Evolutionary conservation across 208 protist species (phyloP).

Genomic region (Leptomonas seymouri): DNA sequence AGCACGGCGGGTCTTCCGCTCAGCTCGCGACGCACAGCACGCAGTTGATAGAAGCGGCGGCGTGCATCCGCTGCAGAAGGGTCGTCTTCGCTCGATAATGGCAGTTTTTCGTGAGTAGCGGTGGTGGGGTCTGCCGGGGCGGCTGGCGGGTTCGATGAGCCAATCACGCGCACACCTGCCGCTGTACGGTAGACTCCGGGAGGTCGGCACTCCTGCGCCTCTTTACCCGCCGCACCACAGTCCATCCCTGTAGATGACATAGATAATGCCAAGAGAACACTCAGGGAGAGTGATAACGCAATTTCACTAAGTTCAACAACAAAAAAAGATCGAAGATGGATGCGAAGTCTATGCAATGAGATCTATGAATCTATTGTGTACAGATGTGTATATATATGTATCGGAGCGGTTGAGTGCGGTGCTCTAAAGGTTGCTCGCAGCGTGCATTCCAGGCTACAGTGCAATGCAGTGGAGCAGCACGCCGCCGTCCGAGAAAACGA

Average conservation of each 20-base stretch:
- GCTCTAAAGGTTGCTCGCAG: too few species aligned
- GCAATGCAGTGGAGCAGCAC: too few species aligned
- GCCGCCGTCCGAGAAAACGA: too few species aligned
- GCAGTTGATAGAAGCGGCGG: constrained; percentile 28
- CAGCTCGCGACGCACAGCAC: constrained; percentile 25
- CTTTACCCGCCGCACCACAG: background rate
- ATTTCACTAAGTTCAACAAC: background rate
- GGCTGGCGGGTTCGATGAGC: background rate
- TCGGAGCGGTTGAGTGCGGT: too few species aligned
- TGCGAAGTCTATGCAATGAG: too few species aligned
- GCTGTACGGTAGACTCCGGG: background rate
- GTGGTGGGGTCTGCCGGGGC: background rate
- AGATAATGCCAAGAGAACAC: background rate
- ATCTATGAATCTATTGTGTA: background rate
- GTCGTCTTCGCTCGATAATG: background rate
- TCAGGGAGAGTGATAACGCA: constrained; percentile 11
- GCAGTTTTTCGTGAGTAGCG: background rate
- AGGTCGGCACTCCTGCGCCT: background rate
- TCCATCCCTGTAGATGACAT: constrained; percentile 2
- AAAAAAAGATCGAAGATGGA: background rate
- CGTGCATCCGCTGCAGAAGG: background rate
- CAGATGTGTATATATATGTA: constrained; percentile 1
- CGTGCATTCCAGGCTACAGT: too few species aligned
- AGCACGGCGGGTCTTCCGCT: constrained; percentile 9
- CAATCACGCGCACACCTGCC: background rate